Percentiles rank a stretch among this genome's conserved stretches.
Evolutionary conservation across 768 basidiomycete species (phyloP).

Genomic region (Lentinula guzmanii): DNA sequence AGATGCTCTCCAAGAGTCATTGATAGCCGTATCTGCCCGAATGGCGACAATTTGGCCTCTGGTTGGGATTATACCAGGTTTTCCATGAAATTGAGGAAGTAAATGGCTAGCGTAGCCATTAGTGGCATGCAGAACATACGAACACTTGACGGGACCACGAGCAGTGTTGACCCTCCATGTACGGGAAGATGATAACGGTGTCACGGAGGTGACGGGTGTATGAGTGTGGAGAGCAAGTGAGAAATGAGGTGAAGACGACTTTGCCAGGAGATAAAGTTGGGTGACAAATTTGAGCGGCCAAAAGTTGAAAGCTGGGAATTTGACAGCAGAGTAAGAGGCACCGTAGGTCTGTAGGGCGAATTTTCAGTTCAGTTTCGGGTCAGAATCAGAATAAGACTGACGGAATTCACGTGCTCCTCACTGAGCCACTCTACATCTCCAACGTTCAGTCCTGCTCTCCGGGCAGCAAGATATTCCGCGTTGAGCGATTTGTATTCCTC

Average conservation of each 20-base stretch:
- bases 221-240: constrained; percentile 61
- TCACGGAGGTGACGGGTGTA: constrained; percentile 58
- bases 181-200: constrained; percentile 14
- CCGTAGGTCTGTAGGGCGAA: constrained; percentile 17
- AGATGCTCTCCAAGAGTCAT: constrained; percentile 33
- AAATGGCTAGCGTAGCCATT: constrained; percentile 58
- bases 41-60: constrained; percentile 48
- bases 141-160: constrained; percentile 39
- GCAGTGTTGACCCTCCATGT: constrained; percentile 39
- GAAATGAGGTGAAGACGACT: constrained; percentile 19
- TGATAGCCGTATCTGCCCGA: constrained; percentile 27
- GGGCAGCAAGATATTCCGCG: constrained; percentile 48
- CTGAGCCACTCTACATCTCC: constrained; percentile 39
- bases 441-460: constrained; percentile 42
- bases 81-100: constrained; percentile 42
- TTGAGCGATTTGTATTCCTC: constrained; percentile 31
- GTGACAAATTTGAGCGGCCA: constrained; percentile 81
- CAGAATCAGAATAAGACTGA: constrained; percentile 23
- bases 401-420: constrained; percentile 34
- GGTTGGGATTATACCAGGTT: constrained; percentile 38
- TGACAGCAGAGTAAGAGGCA: constrained; percentile 47
- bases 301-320: constrained; percentile 53
- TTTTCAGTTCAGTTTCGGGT: constrained; percentile 3
- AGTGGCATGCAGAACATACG: constrained; percentile 56
- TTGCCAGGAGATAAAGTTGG: constrained; percentile 45